A percentile compares a stretch with the other conserved stretches of the same genome.
These are phyloP conservation scores for Albifimbria verrucaria DNA, from an alignment of 2,329 filamentous ascomycete genomes.

Conservation along the genomic window DNA sequence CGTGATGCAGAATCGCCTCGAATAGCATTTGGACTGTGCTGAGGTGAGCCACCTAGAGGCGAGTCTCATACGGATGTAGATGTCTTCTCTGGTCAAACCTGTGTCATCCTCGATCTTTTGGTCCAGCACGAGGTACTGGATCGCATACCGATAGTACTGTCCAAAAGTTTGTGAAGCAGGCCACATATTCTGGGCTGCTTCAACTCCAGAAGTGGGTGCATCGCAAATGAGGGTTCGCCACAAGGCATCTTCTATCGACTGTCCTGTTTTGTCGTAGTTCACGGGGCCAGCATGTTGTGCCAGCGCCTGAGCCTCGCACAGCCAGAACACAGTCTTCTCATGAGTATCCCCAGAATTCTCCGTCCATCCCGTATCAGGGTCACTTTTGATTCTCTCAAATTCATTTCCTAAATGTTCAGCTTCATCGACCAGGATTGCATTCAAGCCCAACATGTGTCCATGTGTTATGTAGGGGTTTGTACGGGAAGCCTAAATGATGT, in stretches of 20 bases:
- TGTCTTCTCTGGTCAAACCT: neutral
- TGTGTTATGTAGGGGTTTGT: neutral
- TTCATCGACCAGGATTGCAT: neutral
- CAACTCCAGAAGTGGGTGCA: neutral
- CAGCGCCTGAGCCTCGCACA: neutral
- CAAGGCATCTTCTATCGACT: neutral
- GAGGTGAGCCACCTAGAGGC: neutral
- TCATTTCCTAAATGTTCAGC: neutral
- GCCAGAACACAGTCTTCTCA: neutral
- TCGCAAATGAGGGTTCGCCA: neutral
- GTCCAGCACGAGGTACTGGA: neutral
- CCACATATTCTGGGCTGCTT: neutral
- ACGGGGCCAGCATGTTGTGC: neutral
- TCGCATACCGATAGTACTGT: neutral
- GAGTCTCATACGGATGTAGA: neutral
- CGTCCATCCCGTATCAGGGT: neutral
- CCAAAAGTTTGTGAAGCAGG: neutral
- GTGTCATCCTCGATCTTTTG: neutral
- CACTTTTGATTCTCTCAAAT: neutral
- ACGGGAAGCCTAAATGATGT: neutral
- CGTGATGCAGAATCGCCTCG: neutral
- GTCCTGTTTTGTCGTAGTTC: neutral
- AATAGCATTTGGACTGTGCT: neutral
- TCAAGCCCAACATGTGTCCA: neutral
- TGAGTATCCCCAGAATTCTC: neutral